Base-by-base conservation (phyloP, 2,329 filamentous ascomycete genomes). In the Aspergillus oerlinghausenensis region DNA sequence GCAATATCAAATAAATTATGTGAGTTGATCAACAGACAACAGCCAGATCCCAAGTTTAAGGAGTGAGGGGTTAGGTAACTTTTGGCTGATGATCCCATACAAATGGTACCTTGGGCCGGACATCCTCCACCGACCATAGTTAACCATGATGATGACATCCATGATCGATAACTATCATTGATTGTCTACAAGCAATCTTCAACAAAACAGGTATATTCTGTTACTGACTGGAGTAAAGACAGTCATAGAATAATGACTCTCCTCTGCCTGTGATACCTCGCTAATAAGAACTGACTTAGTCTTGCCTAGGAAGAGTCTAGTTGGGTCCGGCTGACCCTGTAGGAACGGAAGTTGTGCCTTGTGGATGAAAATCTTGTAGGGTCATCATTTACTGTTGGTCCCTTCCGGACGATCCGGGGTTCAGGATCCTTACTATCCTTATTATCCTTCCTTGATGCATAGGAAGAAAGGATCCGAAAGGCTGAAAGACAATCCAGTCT, bases 401-500 rank as follows among this genome's bases (percentile, higher is more conserved):
- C 48, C 48, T 55, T 55, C 52, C 52, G 52, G 52, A 43, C 52
- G 52, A 55, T 55, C 52, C 52, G 52, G 52, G 52, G 52, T 42
- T 28, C 51, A 11, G 17, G 3, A 17, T 35, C 29, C 3, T 32
- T 35, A 35, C 14, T 4, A 17, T 14, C 11, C 32, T 35, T 35
- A 14, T 14, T 6, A 32, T 5, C 29, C 4, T 26, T 32, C 29
- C 29, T 32, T 14, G 29, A 35, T 35, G 29, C 11, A 2, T 6
- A 35, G 5, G 32, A 35, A 35, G 32, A 17, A 35, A 6, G 11
- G 4, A 35, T 17, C 32, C 14, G 11, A 35, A 14, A 35, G 14
- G 32, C 4, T 35, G 32, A 29, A 29, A 29, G 28, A 14, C 29
- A 32, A 32, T 32, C 1, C 29, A 14, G 29, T 5, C 32, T 14